Base-by-base conservation (phyloP, 2,329 filamentous ascomycete genomes). In the Emmonsia crescens region DNA sequence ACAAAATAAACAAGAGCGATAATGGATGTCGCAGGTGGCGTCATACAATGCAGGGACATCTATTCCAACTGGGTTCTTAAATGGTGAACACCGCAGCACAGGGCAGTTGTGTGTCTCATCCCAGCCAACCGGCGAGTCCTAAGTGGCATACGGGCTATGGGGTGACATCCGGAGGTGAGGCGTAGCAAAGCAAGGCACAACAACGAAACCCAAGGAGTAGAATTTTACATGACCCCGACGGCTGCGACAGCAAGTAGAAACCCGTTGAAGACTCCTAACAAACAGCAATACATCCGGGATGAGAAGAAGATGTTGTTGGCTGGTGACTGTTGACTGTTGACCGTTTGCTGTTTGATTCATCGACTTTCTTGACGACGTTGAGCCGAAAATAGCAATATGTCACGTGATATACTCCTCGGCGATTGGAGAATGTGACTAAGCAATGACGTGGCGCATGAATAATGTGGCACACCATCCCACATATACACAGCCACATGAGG, bases 401-500 rank as follows among this genome's bases (percentile, higher is more conserved):
- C 56, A 58, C 42, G 56, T 58, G 56, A 42, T 36, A 58, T 2
- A 4, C 14, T 51, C 27, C 5, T 21, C 14, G 12, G 5, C 12
- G 24, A 33, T 1, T n/a, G 3, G 40, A 14, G 29, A 3, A 2
- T n/a, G 5, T 42, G 31, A n/a, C 38, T 27, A 10, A 36, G 10
- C 1, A n/a, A 6, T 2, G 5, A 3, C 10, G 38, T 57, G 56
- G 55, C 55, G 56, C 56, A 29, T 31, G 27, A 0, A 42, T 0
- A 56, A n/a, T 36, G 31, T 56, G 52, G 48, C 48, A 10, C n/a
- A n/a, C n/a, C n/a, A n/a, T n/a, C n/a, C n/a, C n/a, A n/a, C n/a
- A n/a, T n/a, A n/a, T 3, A 27, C 56, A 72, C 71, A 68, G 72
- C 69, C 71, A 72, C 69, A 48, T 68, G 69, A 72, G 72, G 71